Evolutionary conservation across 495 filamentous ascomycete species (phyloP), one percentile per base, ranked within the genome.

Genomic region (Hypoxylon fragiforme): DNA sequence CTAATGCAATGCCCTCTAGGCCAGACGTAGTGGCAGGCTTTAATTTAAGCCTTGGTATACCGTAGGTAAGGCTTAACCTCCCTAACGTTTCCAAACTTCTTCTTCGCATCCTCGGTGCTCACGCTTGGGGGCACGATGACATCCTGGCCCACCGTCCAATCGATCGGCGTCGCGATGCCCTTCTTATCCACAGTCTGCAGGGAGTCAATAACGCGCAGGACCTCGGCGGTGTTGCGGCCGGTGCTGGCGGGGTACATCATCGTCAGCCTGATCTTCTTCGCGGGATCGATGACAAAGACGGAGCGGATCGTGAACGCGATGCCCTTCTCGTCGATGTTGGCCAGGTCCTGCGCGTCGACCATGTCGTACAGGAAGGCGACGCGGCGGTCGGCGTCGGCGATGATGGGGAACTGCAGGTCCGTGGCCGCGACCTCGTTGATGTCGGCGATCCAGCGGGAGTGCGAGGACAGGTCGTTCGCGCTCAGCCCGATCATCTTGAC

Each of bases 261-360:
- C 70, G 95, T 96, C 65, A 90, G 84, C 63, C 94, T 90, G 74
- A 97, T 97, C 52, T 85, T 91, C 85, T 96, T 96, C 80, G 85
- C 91, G 51, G 94, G 92, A 79, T 97, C 92, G 74, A 98, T 95
- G 77, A 97, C 78, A 81, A 97, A 98, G 72, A 97, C 92, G 60
- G 90, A 95, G 68, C 94, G 91, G 81, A 97, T 96, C 70, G 92
- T 97, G 77, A 97, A 95, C 51, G 92, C 90, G 62, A 95, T 90
- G 63, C 90, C 92, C 85, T 97, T 97, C 65, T 82, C 75, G 71
- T 94, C 90, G 50, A 96, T 91, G 77, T 97, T 97, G 74, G 74
- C 80, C 54, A 76, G 75, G 67, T 81, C 78, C 67, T 82, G 78
- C 69, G 78, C 73, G 71, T 98, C 94, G 54, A 97, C 80, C 94